Base-by-base conservation (phyloP, 768 basidiomycete genomes). In the Phlegmacium glaucopus region DNA sequence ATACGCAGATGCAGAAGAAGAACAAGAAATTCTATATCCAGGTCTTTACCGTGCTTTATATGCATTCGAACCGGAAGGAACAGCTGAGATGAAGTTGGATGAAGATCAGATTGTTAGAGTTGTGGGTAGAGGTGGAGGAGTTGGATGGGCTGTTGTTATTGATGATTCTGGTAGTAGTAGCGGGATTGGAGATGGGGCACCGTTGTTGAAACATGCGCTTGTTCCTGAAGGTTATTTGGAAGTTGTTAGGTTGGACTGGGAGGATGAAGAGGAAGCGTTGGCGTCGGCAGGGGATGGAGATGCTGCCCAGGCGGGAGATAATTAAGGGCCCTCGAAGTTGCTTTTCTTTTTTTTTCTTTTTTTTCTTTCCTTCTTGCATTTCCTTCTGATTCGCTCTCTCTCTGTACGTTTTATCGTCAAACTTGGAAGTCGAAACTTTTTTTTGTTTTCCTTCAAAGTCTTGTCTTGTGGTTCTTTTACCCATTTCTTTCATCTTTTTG, bases 171-270 rank as follows among this genome's bases (percentile, higher is more conserved):
- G 22, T 32, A 32, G 39, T 6, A 50, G 50, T 38, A 37, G 43
- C 17, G 26, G 38, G 13, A 27, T 41, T 37, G n/a, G 42, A 42
- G 55, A 45, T 38, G 48, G 32, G 54, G 63, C 13, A 42, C 53
- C 34, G 45, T 39, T 45, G 27, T 47, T 49, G 22, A 66, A 61
- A 42, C 85, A 88, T 65, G 87, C 85, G 6, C 75, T 90, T 27
- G 88, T 90, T 6, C 88, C 88, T 0, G 88, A 89, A 65, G 82
- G 85, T 49, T 90, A 90, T 67, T 58, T 90, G 54, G 85, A 86
- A 60, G 63, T 71, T 12, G 70, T 83, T 13, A 72, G 69, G 57
- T 56, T 78, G 51, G 76, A 78, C 57, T 63, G 61, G 56, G 66
- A 61, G 45, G 61, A 60, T 6, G 67, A 64, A 17, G 63, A 54